A percentile compares a stretch with the other conserved stretches of the same genome.
Evolutionary conservation across 129 eudicot genomes (phyloP).

Genomic region (Mikania micrantha): DNA sequence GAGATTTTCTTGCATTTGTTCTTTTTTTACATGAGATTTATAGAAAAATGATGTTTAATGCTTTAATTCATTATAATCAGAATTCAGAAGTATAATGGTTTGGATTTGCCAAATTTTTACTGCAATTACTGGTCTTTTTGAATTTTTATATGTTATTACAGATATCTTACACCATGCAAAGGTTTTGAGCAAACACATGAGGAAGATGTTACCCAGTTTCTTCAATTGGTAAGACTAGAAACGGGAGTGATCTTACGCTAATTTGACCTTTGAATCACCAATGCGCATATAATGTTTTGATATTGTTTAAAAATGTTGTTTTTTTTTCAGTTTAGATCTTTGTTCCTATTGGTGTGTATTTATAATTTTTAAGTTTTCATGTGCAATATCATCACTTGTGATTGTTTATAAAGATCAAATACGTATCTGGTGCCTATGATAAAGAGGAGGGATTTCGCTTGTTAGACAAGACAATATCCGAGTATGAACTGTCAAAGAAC

Average conservation of each 20-base stretch:
- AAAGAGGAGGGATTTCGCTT: constrained; percentile 65
- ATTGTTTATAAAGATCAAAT: constrained; percentile 51
- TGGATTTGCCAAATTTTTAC: background rate
- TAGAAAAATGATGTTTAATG: background rate
- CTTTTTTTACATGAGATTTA: background rate
- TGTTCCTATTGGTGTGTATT: background rate
- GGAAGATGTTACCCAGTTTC: constrained; percentile 57
- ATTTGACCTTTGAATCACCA: background rate
- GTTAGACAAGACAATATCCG: constrained; percentile 65
- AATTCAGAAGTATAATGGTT: background rate
- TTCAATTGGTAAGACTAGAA: constrained; percentile 60
- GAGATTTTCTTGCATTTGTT: constrained; percentile 25
- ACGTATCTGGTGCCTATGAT: constrained; percentile 83
- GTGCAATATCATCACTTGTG: background rate
- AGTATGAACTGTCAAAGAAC: constrained; percentile 59
- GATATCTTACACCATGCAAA: constrained; percentile 66
- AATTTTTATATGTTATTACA: constrained; percentile 20
- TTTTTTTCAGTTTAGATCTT: background rate
- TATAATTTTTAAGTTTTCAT: background rate
- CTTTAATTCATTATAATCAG: too few relatives aligned
- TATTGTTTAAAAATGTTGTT: too few relatives aligned
- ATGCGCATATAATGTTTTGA: background rate
- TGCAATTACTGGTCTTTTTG: constrained; percentile 3
- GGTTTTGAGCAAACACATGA: constrained; percentile 35
- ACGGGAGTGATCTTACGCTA: background rate